Base-by-base conservation (phyloP, 139 green algal genomes). In the Chara braunii region DNA sequence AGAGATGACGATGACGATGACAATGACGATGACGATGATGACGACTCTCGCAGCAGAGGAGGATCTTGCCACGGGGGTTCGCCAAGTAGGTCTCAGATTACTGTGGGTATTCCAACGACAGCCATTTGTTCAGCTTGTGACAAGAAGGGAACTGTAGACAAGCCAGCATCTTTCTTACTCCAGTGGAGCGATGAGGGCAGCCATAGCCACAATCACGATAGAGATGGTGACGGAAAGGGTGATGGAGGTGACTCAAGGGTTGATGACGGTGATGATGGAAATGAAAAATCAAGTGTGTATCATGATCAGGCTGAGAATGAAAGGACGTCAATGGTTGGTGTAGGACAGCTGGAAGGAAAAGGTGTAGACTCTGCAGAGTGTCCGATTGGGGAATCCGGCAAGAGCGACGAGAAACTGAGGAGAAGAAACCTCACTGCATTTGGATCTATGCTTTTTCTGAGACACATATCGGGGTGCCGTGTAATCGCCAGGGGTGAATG, bases 381-480 rank as follows among this genome's bases (percentile, higher is more conserved):
- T 54, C 57, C 14, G 36, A 4, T 11, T 8, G 11, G 7, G 18
- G 3, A 12, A 14, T 28, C 9, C 22, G 7, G 36, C 11, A 12
- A 58, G 43, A 26, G 22, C 24, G 29, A n/a, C n/a, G 18, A n/a
- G n/a, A n/a, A n/a, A n/a, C n/a, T n/a, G n/a, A n/a, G n/a, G n/a
- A n/a, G n/a, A n/a, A n/a, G n/a, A n/a, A n/a, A 42, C 44, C 32
- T 70, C 53, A 72, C 64, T 2, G 64, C 55, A 26, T 31, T 72
- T 23, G 52, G 64, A 18, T 72, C 64, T 6, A 71, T 72, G 64
- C 64, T 72, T 30, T 72, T 72, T 30, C 33, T 32, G 18, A 62
- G 64, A 54, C 65, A 62, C 23, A 34, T 71, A 7, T 71, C 62
- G 2, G 62, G 62, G 22, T 70, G 62, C 22, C 62, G 51, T 32